Percentiles rank a stretch among this genome's conserved stretches.
phyloP scores from a whole-genome alignment of 106 monocot genomes.

The Allium sativum region DNA sequence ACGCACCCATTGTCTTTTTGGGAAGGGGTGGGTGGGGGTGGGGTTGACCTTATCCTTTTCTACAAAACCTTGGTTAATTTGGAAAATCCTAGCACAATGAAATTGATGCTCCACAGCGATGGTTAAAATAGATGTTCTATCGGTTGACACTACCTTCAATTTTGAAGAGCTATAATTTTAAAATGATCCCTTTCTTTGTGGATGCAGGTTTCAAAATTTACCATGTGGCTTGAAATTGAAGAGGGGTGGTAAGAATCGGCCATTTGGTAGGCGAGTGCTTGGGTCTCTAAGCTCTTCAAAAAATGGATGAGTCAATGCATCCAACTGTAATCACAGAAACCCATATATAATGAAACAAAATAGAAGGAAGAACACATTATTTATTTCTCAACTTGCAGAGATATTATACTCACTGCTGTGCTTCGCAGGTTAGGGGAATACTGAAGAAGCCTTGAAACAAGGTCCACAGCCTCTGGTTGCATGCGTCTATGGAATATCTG shows the following conservation, averaged over 20 bases:
- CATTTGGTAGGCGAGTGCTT: constrained; percentile 45
- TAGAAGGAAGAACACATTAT: constrained; percentile 14
- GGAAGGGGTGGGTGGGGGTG: no score
- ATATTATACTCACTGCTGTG: constrained; percentile 43
- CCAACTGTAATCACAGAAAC: constrained; percentile 20
- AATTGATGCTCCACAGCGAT: no score
- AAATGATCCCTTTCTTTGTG: no score
- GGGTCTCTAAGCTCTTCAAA: constrained; percentile 54
- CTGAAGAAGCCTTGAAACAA: constrained; percentile 64
- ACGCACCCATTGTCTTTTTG: no score
- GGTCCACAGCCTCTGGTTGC: constrained; percentile 63
- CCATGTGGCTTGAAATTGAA: constrained; percentile 62
- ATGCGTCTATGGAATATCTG: constrained; percentile 57
- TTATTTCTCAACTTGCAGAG: no score
- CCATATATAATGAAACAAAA: not conserved
- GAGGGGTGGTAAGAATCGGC: constrained; percentile 44
- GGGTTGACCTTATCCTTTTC: no score
- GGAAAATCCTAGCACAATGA: no score
- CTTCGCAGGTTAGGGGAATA: constrained; percentile 56
- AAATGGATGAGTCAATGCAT: constrained; percentile 48
- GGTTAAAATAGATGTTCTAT: no score
- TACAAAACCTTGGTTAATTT: no score
- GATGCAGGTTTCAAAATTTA: not conserved
- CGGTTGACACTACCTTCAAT: no score
- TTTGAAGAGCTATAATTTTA: no score